A percentile compares a stretch with the other conserved stretches of the same genome.
phyloP scores from a whole-genome alignment of 805 yeast genomes.

The Yarrowia sp. region DNA sequence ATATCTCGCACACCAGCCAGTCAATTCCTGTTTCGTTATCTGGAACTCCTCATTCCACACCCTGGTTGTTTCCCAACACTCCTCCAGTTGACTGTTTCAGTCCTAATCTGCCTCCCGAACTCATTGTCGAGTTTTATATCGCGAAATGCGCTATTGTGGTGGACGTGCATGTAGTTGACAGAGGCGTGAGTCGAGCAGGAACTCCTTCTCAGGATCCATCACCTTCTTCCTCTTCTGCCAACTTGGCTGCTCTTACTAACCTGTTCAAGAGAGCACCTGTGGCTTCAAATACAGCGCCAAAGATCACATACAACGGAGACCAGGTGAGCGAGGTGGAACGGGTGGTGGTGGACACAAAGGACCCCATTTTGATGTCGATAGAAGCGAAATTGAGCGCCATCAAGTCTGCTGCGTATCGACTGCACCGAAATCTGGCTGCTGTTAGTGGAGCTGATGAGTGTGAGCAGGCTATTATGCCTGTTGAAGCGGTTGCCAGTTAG shows the following conservation, averaged over 20 bases:
- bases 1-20: constrained; percentile 12
- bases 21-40: not conserved
- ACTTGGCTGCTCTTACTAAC: constrained; percentile 2
- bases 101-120: constrained; percentile 16
- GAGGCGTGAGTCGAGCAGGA: constrained; percentile 1
- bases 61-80: constrained; percentile 15
- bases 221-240: not conserved
- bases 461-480: not conserved
- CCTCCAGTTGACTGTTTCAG: constrained; percentile 9
- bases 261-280: constrained; percentile 7
- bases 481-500: not conserved
- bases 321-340: constrained; percentile 8
- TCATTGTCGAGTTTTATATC: constrained; percentile 24
- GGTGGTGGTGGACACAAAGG: constrained; percentile 20
- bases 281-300: not conserved
- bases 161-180: constrained; percentile 17
- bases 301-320: constrained; percentile 9
- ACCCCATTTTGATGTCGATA: constrained; percentile 22
- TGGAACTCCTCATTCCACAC: not conserved
- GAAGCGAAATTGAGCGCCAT: constrained; percentile 22
- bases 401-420: constrained; percentile 5
- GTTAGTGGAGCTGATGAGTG: not conserved
- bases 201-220: constrained; percentile 1
- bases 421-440: constrained; percentile 6
- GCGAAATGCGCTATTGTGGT: constrained; percentile 20